Conservation (phyloP, 208 protist species). For the Crithidia sp. region DNA sequence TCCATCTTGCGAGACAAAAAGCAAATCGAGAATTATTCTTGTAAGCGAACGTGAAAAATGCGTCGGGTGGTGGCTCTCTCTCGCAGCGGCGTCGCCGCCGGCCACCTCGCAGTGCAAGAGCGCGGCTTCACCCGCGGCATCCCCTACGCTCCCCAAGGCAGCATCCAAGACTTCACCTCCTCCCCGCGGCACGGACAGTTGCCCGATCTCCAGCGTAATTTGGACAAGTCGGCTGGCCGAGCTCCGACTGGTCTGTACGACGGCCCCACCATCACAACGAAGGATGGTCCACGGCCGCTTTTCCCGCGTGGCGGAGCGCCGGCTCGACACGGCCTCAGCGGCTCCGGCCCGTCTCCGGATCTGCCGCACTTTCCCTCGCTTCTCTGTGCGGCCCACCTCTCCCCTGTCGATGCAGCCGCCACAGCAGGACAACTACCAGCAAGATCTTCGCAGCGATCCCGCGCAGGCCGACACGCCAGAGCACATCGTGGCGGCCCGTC, state of each 20-base stretch:
- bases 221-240: conserved; percentile 48
- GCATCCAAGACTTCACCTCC: conserved; percentile 71
- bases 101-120: background rate
- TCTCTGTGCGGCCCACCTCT: background rate
- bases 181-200: conserved; percentile 55
- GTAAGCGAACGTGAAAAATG: background rate
- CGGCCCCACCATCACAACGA: conserved; percentile 56
- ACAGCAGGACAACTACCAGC: conserved; percentile 34
- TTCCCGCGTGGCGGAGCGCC: conserved; percentile 17
- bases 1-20: too few species aligned
- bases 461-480: conserved; percentile 47
- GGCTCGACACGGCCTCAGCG: conserved; percentile 14
- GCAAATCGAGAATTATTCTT: background rate
- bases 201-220: conserved; percentile 59
- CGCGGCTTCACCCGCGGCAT: conserved; percentile 53
- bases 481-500: conserved; percentile 48
- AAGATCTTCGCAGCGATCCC: conserved; percentile 53
- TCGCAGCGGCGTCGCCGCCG: background rate
- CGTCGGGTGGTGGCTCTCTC: background rate
- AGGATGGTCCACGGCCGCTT: conserved; percentile 39
- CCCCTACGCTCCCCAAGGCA: conserved; percentile 65
- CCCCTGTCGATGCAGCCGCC: conserved; percentile 22
- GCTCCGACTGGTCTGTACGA: conserved; percentile 47
- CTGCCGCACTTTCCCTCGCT: conserved; percentile 14
- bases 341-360: background rate